These are phyloP conservation scores for Xylaria polymorpha DNA, from an alignment of 2,329 filamentous ascomycete genomes.

Conservation along the genomic window DNA sequence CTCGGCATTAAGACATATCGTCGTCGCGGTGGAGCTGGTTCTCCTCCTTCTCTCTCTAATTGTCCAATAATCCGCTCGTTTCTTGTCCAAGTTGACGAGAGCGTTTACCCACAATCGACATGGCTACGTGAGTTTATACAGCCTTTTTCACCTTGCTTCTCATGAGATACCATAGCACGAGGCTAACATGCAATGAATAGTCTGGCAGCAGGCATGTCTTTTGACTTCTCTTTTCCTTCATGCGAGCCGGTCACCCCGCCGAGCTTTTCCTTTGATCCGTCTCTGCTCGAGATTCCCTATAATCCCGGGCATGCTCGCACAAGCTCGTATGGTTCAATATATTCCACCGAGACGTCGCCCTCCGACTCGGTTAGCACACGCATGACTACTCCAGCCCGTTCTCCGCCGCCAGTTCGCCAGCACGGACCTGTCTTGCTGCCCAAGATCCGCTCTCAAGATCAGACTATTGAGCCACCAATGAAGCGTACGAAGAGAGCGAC, in stretches of 20 bases:
- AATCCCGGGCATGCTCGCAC: slow-evolving; percentile 68
- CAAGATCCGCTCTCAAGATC: slow-evolving; percentile 87
- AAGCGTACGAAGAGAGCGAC: slow-evolving; percentile 70
- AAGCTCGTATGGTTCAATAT: slow-evolving; percentile 73
- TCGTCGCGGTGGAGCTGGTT: slow-evolving; percentile 47
- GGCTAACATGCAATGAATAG: slow-evolving; percentile 54
- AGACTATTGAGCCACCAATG: slow-evolving; percentile 70
- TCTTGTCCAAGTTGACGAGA: slow-evolving; percentile 47
- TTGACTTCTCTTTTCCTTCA: slow-evolving; percentile 69
- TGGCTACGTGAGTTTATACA: slow-evolving; percentile 57
- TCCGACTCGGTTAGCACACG: slow-evolving; percentile 75
- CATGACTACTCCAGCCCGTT: slow-evolving; percentile 73
- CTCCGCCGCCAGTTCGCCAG: slow-evolving; percentile 77
- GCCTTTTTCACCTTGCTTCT: background rate
- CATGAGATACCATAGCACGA: slow-evolving; percentile 27
- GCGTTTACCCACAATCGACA: slow-evolving; percentile 47
- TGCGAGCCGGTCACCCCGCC: slow-evolving; percentile 64
- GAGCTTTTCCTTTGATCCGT: slow-evolving; percentile 66
- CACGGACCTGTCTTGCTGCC: slow-evolving; percentile 84
- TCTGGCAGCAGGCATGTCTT: slow-evolving; percentile 71
- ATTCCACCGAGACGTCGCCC: slow-evolving; percentile 74
- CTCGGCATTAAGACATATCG: slow-evolving; percentile 27
- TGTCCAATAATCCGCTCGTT: slow-evolving; percentile 47
- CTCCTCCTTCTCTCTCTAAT: slow-evolving; percentile 44
- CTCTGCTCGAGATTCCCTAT: slow-evolving; percentile 67